A percentile compares a stretch with the other conserved stretches of the same genome.
phyloP scores from a whole-genome alignment of 768 basidiomycete genomes.

The Lactifluus rugatus region DNA sequence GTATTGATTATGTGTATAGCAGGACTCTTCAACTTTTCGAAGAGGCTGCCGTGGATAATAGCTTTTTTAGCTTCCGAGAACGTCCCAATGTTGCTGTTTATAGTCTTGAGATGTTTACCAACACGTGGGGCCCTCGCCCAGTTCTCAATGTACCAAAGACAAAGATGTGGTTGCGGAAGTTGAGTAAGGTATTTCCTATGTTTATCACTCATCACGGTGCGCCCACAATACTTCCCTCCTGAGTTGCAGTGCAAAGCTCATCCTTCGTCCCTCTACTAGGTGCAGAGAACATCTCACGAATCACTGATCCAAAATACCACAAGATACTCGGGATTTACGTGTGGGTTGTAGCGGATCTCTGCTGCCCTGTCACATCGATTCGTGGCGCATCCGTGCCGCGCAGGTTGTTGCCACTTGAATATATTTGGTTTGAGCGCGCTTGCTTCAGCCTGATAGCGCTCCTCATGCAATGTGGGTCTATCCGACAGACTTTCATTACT shows the following conservation, averaged over 20 bases:
- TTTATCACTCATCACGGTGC: conserved; percentile 6
- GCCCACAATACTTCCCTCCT: not conserved
- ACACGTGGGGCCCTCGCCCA: no score
- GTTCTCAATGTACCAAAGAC: not conserved
- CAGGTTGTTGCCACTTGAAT: not conserved
- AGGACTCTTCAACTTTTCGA: conserved; percentile 2
- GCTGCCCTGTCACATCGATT: not conserved
- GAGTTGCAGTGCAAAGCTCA: no score
- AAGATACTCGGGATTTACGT: not conserved
- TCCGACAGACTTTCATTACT: no score
- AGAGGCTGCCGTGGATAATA: not conserved
- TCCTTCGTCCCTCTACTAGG: not conserved
- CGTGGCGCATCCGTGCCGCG: no score
- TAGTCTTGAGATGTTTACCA: no score
- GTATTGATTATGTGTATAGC: not conserved
- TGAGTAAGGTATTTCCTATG: not conserved
- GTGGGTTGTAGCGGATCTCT: not conserved
- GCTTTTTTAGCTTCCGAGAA: not conserved
- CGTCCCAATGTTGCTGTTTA: no score
- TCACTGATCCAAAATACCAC: not conserved
- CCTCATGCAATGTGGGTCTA: conserved; percentile 5
- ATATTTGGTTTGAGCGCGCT: not conserved
- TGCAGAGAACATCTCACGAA: not conserved
- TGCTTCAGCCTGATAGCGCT: conserved; percentile 6
- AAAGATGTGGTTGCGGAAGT: not conserved